Percentiles rank a stretch among this genome's conserved stretches.
These are phyloP conservation scores for Suillus occidentalis DNA, from an alignment of 768 basidiomycete genomes.

Conservation along the genomic window DNA sequence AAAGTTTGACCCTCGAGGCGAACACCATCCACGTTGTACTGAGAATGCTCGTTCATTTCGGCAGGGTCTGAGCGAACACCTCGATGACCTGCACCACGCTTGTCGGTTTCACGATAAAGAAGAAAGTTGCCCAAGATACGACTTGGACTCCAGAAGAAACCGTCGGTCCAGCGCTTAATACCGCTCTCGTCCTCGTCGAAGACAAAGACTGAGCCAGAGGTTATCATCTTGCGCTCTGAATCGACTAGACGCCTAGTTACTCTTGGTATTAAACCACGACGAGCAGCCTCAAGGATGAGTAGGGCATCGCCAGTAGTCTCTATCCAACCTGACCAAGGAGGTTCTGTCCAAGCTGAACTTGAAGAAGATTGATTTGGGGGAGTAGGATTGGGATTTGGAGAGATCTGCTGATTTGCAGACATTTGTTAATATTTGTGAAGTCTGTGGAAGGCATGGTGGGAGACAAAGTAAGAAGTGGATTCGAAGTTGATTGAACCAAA, in stretches of 20 bases:
- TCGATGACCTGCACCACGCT: slow-evolving; percentile 66
- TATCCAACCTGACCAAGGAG: slow-evolving; percentile 93
- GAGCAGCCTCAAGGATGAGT: slow-evolving; percentile 94
- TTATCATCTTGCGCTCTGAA: slow-evolving; percentile 90
- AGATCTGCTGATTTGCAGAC: slow-evolving; percentile 33
- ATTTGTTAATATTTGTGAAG: slow-evolving; percentile 25
- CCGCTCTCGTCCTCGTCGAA: slow-evolving; percentile 97
- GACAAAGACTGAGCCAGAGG: slow-evolving; percentile 91
- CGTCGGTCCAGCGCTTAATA: slow-evolving; percentile 98
- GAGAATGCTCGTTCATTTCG: slow-evolving; percentile 39
- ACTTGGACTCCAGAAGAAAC: slow-evolving; percentile 93
- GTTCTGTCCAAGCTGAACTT: slow-evolving; percentile 70
- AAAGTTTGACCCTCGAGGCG: slow-evolving; percentile 45
- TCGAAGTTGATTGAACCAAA: slow-evolving; percentile 39
- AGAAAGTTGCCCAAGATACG: slow-evolving; percentile 94
- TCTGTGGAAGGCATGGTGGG: slow-evolving; percentile 16
- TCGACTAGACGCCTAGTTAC: slow-evolving; percentile 92
- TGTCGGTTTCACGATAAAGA: slow-evolving; percentile 93
- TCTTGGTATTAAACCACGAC: slow-evolving; percentile 85
- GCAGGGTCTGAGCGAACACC: slow-evolving; percentile 44
- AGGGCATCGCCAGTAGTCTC: slow-evolving; percentile 94
- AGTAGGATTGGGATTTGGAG: slow-evolving; percentile 18
- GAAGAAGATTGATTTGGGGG: slow-evolving; percentile 33
- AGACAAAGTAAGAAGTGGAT: slow-evolving; percentile 20
- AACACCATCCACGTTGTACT: slow-evolving; percentile 35